Base-by-base conservation (phyloP, 257 asterid genomes). In the Primulina tabacum region DNA sequence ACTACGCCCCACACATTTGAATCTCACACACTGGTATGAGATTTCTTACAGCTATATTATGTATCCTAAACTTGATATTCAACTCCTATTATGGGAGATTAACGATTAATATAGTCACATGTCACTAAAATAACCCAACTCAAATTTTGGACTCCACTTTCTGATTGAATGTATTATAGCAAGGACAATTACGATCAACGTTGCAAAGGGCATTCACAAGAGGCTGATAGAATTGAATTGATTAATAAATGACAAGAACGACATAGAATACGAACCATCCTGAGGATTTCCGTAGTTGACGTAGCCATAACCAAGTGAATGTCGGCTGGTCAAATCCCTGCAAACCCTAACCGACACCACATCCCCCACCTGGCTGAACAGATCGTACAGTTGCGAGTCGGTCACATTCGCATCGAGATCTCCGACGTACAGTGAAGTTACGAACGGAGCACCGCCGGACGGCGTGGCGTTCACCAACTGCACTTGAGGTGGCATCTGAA, bases 301-400 rank as follows among this genome's bases (percentile, higher is more conserved):
- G 32, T 84, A 87, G n/a, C 86, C 90, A 77, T 87, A 87, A 20
- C 88, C 90, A 7, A 85, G 85, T 12, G 86, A 79, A 8, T 83
- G 81, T 59, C 79, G 72, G 56, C 87, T 67, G 43, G 71, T 66
- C 55, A 78, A 16, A 70, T 85, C 90, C 69, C 86, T 71, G 64
- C 93, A 87, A 70, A 87, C 82, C 84, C 90, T 78, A 67, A 87
- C 93, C 2, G 88, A 85, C 7, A 83, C 82, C 32, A 87, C 88
- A 73, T 70, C 85, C 18, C 88, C 88, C 2, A 71, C 79, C 81
- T 87, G 88, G 72, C 72, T 87, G 73, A 87, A 87, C 82, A 82
- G 65, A 78, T 84, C 86, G 34, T 77, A 84, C 68, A 87, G 78
- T 75, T 87, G 88, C 57, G 88, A 76, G 30, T 87, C 90, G 4